Evolutionary conservation across 768 basidiomycete species (phyloP).

Genomic region (Aureoboletus auriporus): DNA sequence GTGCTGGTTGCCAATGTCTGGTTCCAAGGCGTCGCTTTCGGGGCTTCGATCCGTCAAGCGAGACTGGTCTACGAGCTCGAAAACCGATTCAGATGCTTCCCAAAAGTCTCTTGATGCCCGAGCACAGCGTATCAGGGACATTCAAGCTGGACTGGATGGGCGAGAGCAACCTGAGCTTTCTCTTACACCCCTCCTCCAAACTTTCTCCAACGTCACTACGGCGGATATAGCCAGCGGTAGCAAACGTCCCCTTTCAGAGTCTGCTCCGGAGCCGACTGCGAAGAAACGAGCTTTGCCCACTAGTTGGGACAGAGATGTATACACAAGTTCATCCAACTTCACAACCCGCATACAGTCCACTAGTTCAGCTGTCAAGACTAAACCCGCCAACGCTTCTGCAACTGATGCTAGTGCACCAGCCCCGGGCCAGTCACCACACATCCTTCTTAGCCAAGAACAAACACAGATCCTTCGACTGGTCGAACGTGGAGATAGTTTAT

Average conservation of each 20-base stretch:
- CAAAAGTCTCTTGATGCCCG: constrained; percentile 22
- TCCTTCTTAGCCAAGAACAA: constrained; percentile 85
- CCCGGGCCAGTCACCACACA: constrained; percentile 29
- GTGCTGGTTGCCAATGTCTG: constrained; percentile 18
- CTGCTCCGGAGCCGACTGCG: constrained; percentile 25
- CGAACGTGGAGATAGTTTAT: constrained; percentile 67
- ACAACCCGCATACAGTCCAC: constrained; percentile 7
- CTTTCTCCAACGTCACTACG: constrained; percentile 10
- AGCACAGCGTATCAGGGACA: constrained; percentile 48
- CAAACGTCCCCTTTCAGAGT: constrained; percentile 30
- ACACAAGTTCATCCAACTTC: constrained; percentile 35
- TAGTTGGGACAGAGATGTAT: constrained; percentile 40
- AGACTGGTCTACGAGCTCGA: constrained; percentile 55
- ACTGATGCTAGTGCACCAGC: too few species aligned
- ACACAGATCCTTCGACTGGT: constrained; percentile 78
- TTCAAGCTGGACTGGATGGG: constrained; percentile 52
- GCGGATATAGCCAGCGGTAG: constrained; percentile 22
- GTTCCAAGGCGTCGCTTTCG: constrained; percentile 41
- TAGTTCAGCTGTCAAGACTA: constrained; percentile 8
- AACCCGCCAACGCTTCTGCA: constrained; percentile 2
- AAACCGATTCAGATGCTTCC: constrained; percentile 18
- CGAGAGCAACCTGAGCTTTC: constrained; percentile 30
- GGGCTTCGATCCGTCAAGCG: constrained; percentile 59
- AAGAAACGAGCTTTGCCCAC: constrained; percentile 58
- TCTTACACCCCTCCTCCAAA: constrained; percentile 9